These are phyloP conservation scores for Penicillium macrosclerotiorum DNA, from an alignment of 495 filamentous ascomycete species.

Conservation along the genomic window DNA sequence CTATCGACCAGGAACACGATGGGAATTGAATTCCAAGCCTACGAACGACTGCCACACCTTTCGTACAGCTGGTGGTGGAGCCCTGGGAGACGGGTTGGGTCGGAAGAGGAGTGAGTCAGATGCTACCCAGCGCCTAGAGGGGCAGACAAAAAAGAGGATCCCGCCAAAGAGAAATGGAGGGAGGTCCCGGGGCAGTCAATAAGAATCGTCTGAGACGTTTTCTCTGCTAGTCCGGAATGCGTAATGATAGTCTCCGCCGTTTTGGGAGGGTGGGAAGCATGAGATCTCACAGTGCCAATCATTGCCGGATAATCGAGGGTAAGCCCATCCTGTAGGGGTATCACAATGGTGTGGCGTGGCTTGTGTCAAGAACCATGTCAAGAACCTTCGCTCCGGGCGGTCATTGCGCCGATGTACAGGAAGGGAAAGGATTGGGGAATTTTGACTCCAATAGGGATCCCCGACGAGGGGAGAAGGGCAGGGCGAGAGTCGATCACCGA, in stretches of 20 bases:
- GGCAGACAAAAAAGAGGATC: too few species aligned
- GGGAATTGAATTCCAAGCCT: slow-evolving; percentile 7
- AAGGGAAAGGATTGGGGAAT: slow-evolving; percentile 13
- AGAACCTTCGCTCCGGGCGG: not conserved
- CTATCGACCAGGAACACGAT: not conserved
- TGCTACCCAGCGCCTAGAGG: slow-evolving; percentile 12
- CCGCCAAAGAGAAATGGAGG: not conserved
- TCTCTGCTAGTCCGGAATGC: slow-evolving; percentile 17
- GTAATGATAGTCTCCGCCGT: slow-evolving; percentile 12
- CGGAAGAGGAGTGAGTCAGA: slow-evolving; percentile 8
- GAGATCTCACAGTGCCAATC: slow-evolving; percentile 22
- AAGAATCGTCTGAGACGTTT: too few species aligned
- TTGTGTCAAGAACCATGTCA: too few species aligned
- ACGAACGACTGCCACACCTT: slow-evolving; percentile 6
- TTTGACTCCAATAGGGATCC: too few species aligned
- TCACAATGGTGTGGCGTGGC: slow-evolving; percentile 11
- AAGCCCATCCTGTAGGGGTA: not conserved
- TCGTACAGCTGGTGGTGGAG: not conserved
- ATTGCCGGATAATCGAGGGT: slow-evolving; percentile 1
- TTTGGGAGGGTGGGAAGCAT: slow-evolving; percentile 10
- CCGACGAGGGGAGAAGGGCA: not conserved
- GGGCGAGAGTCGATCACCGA: slow-evolving; percentile 12
- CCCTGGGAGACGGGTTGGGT: not conserved
- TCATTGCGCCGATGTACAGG: slow-evolving; percentile 1
- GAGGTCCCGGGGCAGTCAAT: too few species aligned